Conservation (phyloP, 192 early-diverging fungal species). For the Mortierella antarctica region DNA sequence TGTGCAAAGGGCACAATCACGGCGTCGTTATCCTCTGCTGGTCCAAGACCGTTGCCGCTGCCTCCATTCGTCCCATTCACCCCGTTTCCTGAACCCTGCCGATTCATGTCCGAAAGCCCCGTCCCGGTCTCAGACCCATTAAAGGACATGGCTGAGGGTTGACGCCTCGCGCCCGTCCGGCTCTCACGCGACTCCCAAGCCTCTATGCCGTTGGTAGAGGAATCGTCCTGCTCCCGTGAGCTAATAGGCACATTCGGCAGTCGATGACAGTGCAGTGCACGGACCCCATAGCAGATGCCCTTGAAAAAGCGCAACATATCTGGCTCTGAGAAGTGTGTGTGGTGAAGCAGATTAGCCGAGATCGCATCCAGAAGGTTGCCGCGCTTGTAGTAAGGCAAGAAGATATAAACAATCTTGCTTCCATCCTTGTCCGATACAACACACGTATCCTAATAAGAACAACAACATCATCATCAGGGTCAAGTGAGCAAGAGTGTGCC, state of each 20-base stretch:
- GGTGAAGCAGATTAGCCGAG: constrained; percentile 58
- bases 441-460: constrained; percentile 59
- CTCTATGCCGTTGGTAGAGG: constrained; percentile 30
- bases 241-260: constrained; percentile 53
- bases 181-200: constrained; percentile 44
- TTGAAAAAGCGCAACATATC: constrained; percentile 69
- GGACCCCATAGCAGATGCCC: constrained; percentile 68
- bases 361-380: constrained; percentile 70
- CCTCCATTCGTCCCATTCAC: neutral
- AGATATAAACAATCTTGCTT: constrained; percentile 70
- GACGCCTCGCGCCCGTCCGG: constrained; percentile 23
- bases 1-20: constrained; percentile 69
- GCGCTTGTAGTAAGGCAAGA: constrained; percentile 74
- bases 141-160: constrained; percentile 26
- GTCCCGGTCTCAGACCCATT: constrained; percentile 32
- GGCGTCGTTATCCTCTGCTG: constrained; percentile 31
- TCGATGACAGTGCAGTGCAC: constrained; percentile 65
- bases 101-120: constrained; percentile 36
- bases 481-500: neutral
- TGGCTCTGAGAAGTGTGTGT: constrained; percentile 63
- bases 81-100: neutral
- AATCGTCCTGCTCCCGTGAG: constrained; percentile 41
- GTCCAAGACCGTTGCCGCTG: constrained; percentile 4
- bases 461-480: neutral
- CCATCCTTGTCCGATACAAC: constrained; percentile 61